These are phyloP conservation scores for Clohesyomyces aquaticus DNA, from an alignment of 495 filamentous ascomycete species.

Conservation along the genomic window DNA sequence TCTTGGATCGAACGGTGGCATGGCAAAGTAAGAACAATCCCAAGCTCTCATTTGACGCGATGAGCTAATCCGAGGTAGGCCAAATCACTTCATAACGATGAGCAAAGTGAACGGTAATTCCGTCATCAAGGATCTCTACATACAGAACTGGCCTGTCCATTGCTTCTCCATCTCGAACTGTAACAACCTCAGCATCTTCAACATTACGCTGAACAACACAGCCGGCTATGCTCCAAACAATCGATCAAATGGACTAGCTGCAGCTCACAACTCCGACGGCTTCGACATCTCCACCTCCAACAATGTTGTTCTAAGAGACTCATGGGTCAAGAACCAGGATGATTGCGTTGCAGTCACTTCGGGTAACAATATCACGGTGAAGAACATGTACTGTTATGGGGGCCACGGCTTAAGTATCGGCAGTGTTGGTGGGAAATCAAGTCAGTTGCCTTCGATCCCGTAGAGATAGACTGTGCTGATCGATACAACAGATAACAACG, in stretches of 20 bases:
- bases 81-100: constrained; percentile 10
- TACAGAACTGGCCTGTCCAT: constrained; percentile 67
- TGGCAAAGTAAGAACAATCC: constrained; percentile 49
- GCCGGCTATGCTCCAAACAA: constrained; percentile 53
- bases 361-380: constrained; percentile 46
- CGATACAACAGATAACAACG: constrained; percentile 58
- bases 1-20: constrained; percentile 55
- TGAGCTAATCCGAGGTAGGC: neutral
- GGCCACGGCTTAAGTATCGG: constrained; percentile 60
- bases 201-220: constrained; percentile 64
- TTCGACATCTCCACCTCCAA: constrained; percentile 62
- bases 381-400: constrained; percentile 38
- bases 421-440: constrained; percentile 60
- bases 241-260: neutral
- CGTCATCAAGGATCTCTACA: constrained; percentile 51
- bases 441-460: neutral
- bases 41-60: constrained; percentile 36
- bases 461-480: neutral
- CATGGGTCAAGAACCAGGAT: constrained; percentile 40
- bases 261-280: constrained; percentile 68
- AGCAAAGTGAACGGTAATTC: constrained; percentile 49
- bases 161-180: constrained; percentile 60
- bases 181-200: constrained; percentile 54
- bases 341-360: constrained; percentile 41
- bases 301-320: constrained; percentile 48